Conservation (phyloP, 768 basidiomycete species). For the Collybia nuda region DNA sequence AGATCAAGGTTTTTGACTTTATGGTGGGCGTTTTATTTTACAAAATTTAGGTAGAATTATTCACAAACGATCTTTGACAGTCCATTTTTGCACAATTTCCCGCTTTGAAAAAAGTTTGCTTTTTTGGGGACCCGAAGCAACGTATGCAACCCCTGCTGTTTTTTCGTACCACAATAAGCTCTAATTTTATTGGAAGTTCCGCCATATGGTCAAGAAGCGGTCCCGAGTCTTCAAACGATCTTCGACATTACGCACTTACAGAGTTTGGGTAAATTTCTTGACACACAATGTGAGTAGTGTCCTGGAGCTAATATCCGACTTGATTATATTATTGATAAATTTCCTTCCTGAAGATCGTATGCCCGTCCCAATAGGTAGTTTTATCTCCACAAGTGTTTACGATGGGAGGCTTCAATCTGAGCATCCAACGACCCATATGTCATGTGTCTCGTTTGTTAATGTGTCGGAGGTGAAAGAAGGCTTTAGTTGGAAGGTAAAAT, state of each 20-base stretch:
- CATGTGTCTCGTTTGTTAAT: constrained; percentile 46
- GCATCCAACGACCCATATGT: constrained; percentile 28
- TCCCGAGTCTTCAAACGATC: constrained; percentile 38
- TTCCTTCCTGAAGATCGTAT: constrained; percentile 42
- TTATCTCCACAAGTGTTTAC: constrained; percentile 49
- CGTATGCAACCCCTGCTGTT: constrained; percentile 27
- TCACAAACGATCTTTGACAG: constrained; percentile 21
- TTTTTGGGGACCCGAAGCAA: constrained; percentile 56
- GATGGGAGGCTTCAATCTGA: constrained; percentile 32
- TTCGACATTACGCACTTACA: constrained; percentile 44
- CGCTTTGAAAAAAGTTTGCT: constrained; percentile 42
- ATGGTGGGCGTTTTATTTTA: constrained; percentile 29
- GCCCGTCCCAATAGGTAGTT: constrained; percentile 45
- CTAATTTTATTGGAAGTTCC: constrained; percentile 36
- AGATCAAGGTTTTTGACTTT: constrained; percentile 47
- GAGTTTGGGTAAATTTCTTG: constrained; percentile 33
- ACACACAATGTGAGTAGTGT: constrained; percentile 44
- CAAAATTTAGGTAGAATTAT: not conserved
- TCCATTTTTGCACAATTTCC: constrained; percentile 41
- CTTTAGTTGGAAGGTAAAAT: constrained; percentile 42
- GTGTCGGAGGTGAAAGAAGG: constrained; percentile 28
- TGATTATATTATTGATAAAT: not conserved
- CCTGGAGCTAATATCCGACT: not conserved
- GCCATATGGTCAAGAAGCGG: constrained; percentile 45
- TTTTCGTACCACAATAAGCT: too few species aligned